phyloP scores from a whole-genome alignment of 2,329 filamentous ascomycete species.

The Ascocoryne sarcoides region DNA sequence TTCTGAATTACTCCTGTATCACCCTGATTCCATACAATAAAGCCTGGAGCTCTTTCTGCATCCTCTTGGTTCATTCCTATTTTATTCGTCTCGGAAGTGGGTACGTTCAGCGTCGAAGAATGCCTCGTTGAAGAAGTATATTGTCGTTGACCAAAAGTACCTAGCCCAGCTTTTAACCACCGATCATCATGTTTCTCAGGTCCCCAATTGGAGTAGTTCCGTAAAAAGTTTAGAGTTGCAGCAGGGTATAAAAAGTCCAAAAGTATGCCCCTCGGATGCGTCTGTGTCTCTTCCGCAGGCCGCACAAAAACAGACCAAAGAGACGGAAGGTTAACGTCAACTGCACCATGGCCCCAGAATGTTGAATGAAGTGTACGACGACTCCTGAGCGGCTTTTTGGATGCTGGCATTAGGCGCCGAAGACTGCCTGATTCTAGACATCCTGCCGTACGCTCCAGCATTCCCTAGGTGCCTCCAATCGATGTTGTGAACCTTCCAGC shows the following conservation, averaged over 20 bases:
- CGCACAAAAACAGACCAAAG: slow-evolving; percentile 24
- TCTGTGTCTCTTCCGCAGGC: slow-evolving; percentile 10
- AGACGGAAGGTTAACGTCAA: slow-evolving; percentile 26
- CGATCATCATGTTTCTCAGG: slow-evolving; percentile 20
- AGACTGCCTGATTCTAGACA: slow-evolving; percentile 47
- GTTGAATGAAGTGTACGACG: slow-evolving; percentile 43
- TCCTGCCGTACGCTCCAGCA: slow-evolving; percentile 51
- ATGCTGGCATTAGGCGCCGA: slow-evolving; percentile 37
- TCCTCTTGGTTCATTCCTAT: too few species aligned
- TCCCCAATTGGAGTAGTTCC: slow-evolving; percentile 23
- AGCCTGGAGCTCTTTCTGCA: too few species aligned
- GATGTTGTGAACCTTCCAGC: slow-evolving; percentile 2
- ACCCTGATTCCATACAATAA: too few species aligned
- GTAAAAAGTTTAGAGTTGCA: slow-evolving; percentile 30
- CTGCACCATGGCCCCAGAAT: slow-evolving; percentile 47
- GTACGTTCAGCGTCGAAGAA: neutral
- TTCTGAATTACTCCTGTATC: too few species aligned
- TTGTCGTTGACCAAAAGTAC: slow-evolving; percentile 23
- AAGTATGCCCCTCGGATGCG: slow-evolving; percentile 16
- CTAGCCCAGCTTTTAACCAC: slow-evolving; percentile 10
- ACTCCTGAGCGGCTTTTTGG: slow-evolving; percentile 26
- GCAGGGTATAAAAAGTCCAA: slow-evolving; percentile 35
- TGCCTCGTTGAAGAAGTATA: slow-evolving; percentile 28
- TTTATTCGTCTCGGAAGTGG: too few species aligned
- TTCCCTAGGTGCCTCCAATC: slow-evolving; percentile 30